Conservation (phyloP, 495 filamentous ascomycete species). For the Mycothermus thermophilus region DNA sequence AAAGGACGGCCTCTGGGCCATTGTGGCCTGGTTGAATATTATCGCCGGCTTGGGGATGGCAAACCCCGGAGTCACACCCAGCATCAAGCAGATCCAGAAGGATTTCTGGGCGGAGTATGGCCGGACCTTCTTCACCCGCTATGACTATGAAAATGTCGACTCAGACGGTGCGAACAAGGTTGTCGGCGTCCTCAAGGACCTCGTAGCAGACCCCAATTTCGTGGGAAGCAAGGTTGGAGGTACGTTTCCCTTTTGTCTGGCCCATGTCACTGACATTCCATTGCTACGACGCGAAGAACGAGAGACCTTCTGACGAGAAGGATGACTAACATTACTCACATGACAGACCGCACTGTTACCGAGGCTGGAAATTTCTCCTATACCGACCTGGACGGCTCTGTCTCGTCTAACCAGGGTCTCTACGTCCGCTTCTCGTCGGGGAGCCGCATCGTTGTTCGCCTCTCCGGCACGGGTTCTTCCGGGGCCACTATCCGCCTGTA, state of each 20-base stretch:
- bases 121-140: conserved; percentile 96
- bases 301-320: neutral
- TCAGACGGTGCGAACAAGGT: conserved; percentile 81
- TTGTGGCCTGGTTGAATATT: conserved; percentile 96
- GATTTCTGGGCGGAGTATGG: conserved; percentile 97
- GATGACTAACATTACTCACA: conserved; percentile 1
- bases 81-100: conserved; percentile 86
- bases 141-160: conserved; percentile 94
- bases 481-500: conserved; percentile 95
- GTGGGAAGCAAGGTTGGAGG: conserved; percentile 68
- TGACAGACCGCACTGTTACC: conserved; percentile 54
- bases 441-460: conserved; percentile 80
- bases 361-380: conserved; percentile 94
- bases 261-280: no score
- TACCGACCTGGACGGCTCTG: conserved; percentile 90
- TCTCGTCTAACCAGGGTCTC: conserved; percentile 89
- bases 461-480: conserved; percentile 88
- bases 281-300: no score
- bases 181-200: conserved; percentile 56
- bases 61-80: conserved; percentile 58
- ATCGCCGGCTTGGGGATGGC: conserved; percentile 86
- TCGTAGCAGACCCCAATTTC: conserved; percentile 54
- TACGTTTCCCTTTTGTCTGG: conserved; percentile 14
- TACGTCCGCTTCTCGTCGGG: conserved; percentile 92
- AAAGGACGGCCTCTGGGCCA: conserved; percentile 96